Conservation (phyloP, 352 stramenopile genomes). For the Phytopythium vexans region DNA sequence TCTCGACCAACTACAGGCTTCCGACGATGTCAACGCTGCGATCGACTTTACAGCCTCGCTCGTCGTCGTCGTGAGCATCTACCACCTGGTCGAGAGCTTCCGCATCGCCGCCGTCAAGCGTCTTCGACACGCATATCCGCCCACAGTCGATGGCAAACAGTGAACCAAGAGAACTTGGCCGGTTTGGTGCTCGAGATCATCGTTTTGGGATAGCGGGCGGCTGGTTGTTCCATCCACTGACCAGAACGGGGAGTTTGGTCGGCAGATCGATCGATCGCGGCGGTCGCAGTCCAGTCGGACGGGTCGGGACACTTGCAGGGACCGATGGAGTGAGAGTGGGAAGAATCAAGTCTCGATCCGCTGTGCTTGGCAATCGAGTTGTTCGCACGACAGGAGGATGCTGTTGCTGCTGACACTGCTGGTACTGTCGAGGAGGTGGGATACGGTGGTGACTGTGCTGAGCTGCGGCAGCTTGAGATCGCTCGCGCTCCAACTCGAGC, state of each 20-base stretch:
- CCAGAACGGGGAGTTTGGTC: conserved; percentile 1
- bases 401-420: background rate
- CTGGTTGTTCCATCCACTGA: background rate
- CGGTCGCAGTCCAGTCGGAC: background rate
- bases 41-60: conserved; percentile 15
- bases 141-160: too few relatives aligned
- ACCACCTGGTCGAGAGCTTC: conserved; percentile 11
- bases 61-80: conserved; percentile 10
- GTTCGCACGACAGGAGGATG: background rate
- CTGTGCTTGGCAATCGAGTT: background rate
- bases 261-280: background rate
- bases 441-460: too few relatives aligned
- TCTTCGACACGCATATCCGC: too few relatives aligned
- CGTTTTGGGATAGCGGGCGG: background rate
- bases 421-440: background rate
- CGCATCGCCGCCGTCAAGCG: background rate
- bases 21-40: conserved; percentile 7
- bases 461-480: background rate
- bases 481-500: conserved; percentile 9
- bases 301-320: background rate
- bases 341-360: background rate
- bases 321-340: background rate
- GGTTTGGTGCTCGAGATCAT: background rate
- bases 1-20: background rate
- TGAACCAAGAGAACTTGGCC: too few relatives aligned